These are phyloP conservation scores for Pneumocystis jirovecii DNA, from an alignment of 1,139 yeast species.

Conservation along the genomic window DNA sequence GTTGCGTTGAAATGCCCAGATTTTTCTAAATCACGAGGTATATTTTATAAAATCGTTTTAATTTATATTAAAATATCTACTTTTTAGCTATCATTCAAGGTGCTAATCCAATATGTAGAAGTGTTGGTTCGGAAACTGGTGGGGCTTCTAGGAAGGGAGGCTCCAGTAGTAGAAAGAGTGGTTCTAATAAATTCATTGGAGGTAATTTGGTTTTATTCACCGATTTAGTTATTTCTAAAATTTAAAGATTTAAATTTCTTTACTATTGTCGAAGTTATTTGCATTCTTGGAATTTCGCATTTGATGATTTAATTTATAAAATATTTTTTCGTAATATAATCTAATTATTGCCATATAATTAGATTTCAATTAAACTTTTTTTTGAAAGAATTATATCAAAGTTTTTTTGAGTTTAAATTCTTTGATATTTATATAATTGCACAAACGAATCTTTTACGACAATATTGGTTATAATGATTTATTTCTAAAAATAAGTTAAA, in stretches of 20 bases:
- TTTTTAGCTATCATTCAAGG: conserved; percentile 51
- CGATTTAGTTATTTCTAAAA: background rate
- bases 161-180: conserved; percentile 3
- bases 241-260: background rate
- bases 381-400: background rate
- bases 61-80: conserved; percentile 75
- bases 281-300: background rate
- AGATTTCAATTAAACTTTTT: background rate
- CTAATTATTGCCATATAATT: background rate
- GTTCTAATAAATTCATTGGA: conserved; percentile 8
- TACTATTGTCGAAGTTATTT: background rate
- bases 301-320: background rate
- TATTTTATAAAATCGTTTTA: conserved; percentile 55
- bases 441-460: background rate
- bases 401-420: background rate
- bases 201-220: background rate
- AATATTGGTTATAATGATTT: background rate
- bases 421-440: background rate
- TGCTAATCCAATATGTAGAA: conserved; percentile 21
- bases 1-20: conserved; percentile 66
- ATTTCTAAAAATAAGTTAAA: background rate
- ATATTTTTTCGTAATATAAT: background rate
- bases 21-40: conserved; percentile 29
- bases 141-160: background rate
- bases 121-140: conserved; percentile 17